Conservation (phyloP, 2,329 filamentous ascomycete species). For the Trichoderma semiorbis region DNA sequence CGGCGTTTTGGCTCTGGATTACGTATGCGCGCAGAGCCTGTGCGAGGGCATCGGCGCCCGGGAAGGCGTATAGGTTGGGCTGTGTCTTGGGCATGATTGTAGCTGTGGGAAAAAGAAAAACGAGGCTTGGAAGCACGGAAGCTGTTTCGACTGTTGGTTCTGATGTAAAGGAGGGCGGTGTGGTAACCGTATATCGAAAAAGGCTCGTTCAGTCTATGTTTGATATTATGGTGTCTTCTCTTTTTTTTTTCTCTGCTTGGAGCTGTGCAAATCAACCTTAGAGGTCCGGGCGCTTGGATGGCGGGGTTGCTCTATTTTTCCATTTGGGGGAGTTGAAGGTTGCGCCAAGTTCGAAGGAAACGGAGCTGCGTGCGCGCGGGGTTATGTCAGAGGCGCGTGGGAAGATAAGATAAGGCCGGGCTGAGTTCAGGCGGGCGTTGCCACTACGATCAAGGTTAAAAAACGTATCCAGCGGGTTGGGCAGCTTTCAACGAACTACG, state of each 20-base stretch:
- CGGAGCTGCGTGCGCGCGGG: slow-evolving; percentile 8
- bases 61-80: slow-evolving; percentile 77
- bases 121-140: too few species aligned
- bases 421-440: slow-evolving; percentile 4
- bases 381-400: slow-evolving; percentile 16
- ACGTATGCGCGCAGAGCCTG: slow-evolving; percentile 77
- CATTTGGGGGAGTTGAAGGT: background rate
- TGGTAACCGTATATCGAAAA: background rate
- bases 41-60: slow-evolving; percentile 66
- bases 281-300: slow-evolving; percentile 5
- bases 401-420: slow-evolving; percentile 15
- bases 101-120: background rate
- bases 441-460: slow-evolving; percentile 9
- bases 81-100: slow-evolving; percentile 52
- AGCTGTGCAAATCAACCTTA: background rate
- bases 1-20: slow-evolving; percentile 74
- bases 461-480: background rate
- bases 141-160: background rate
- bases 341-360: background rate
- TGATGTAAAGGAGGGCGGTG: background rate
- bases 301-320: slow-evolving; percentile 20
- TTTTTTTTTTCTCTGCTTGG: background rate
- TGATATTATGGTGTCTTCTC: background rate
- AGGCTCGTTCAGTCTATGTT: background rate
- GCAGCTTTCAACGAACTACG: background rate